Base-by-base conservation (phyloP, 352 stramenopile genomes). In the Globisporangium emineosum region DNA sequence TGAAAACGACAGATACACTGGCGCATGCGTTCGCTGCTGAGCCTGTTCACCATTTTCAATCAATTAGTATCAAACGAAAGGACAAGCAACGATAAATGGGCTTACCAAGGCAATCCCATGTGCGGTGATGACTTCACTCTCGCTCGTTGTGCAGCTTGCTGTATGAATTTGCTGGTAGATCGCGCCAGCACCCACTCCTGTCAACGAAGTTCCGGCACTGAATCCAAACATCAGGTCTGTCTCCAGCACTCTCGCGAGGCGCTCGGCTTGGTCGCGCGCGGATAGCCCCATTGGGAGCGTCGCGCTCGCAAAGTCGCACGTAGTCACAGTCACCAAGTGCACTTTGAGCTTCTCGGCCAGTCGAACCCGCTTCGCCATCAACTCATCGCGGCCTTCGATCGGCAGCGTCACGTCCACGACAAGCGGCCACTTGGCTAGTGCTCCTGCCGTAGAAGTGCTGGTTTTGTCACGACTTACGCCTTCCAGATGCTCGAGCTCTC, bases 1-100 rank as follows among this genome's bases (percentile, higher is more conserved):
- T 0, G 81, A 86, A 68, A 93, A 83, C 13, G 84, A 93, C n/a
- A 93, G 66, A 45, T 86, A 91, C 12, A 91, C 25, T 13, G 84
- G 80, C 1, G 71, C 79, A n/a, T 72, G 62, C 1, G 79, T 91
- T 40, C 68, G 71, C 10, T 71, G 62, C 69, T 91, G 81, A 49
- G 70, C 72, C 82, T 93, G 35, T 23, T 57, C 15, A 25, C 13
- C 45, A 5, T 32, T 32, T 32, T 32, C 29, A 32, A 6, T 2
- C 29, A 53, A 19, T 32, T 15, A 57, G 52, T 25, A 1, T 15
- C 27, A 40, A 27, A 29, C 21, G 63, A 25, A 50, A 25, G n/a
- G 43, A 30, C 40, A n/a, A 45, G n/a, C n/a, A n/a, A n/a, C n/a
- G n/a, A n/a, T n/a, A n/a, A n/a, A n/a, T 2, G 7, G 0, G 35